These are phyloP conservation scores for Phytophthora syringae DNA, from an alignment of 352 stramenopile genomes.

Conservation along the genomic window DNA sequence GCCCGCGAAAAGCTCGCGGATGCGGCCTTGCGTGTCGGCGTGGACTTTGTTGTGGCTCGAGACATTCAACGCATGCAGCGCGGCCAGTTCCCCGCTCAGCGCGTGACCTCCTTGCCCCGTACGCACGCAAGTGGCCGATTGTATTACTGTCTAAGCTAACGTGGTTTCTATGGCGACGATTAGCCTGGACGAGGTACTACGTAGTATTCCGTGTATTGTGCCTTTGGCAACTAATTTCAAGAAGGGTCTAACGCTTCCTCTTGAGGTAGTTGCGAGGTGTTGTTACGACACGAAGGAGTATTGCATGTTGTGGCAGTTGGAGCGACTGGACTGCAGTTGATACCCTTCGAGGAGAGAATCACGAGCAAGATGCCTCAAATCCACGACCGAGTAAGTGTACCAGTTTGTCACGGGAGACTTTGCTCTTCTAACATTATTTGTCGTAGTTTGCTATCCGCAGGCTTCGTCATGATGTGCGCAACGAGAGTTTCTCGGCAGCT, in stretches of 20 bases:
- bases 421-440: neutral
- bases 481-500: slow-evolving; percentile 16
- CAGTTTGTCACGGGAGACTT: neutral
- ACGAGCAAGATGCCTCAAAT: slow-evolving; percentile 15
- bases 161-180: neutral
- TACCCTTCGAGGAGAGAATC: slow-evolving; percentile 32
- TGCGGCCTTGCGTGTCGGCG: slow-evolving; percentile 35
- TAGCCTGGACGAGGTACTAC: slow-evolving; percentile 47
- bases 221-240: no score
- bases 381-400: slow-evolving; percentile 23
- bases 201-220: no score
- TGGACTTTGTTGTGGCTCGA: slow-evolving; percentile 50
- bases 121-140: slow-evolving; percentile 4
- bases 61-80: slow-evolving; percentile 57
- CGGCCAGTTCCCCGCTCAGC: slow-evolving; percentile 51
- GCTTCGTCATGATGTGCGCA: slow-evolving; percentile 37
- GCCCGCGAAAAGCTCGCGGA: slow-evolving; percentile 50
- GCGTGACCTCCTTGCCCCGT: slow-evolving; percentile 58
- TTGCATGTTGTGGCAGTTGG: slow-evolving; percentile 25
- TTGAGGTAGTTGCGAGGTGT: slow-evolving; percentile 32
- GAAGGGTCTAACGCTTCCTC: no score
- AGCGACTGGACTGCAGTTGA: slow-evolving; percentile 33
- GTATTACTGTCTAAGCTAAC: slow-evolving; percentile 8
- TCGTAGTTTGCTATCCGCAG: slow-evolving; percentile 56
- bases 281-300: slow-evolving; percentile 35